Percentiles rank a stretch among this genome's conserved stretches.
Conservation (phyloP, 192 early-diverging fungal species). For the Backusella morwellensis region DNA sequence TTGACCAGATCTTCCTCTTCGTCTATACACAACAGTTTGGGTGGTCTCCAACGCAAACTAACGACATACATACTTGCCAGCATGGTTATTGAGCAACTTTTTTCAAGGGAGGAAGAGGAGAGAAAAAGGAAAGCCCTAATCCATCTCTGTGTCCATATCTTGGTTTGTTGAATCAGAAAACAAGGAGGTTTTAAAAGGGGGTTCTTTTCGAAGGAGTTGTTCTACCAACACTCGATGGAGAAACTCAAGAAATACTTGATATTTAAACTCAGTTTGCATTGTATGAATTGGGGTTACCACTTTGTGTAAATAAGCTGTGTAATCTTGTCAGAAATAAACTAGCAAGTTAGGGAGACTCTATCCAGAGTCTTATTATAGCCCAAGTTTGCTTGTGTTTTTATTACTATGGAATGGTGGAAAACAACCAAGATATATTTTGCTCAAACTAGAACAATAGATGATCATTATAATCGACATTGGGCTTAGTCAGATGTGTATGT, state of each 20-base stretch:
- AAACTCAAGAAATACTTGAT: not conserved
- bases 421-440: no score
- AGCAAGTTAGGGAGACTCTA: no score
- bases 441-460: no score
- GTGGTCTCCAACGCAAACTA: constrained; percentile 9
- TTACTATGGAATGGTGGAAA: no score
- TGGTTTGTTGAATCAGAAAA: constrained; percentile 3
- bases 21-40: not conserved
- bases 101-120: not conserved
- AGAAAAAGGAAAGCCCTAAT: not conserved
- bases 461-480: no score
- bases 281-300: no score
- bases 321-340: no score
- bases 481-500: no score
- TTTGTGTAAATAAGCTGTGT: no score
- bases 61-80: constrained; percentile 5
- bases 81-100: not conserved
- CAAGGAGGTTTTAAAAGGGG: not conserved
- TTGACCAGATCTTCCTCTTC: not conserved
- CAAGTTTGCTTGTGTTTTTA: no score
- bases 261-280: not conserved
- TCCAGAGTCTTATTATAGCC: no score
- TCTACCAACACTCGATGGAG: not conserved
- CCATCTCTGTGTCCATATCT: not conserved
- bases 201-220: not conserved